Evolutionary conservation across 2,329 filamentous ascomycete species (phyloP).

Genomic region (Fusarium poae): DNA sequence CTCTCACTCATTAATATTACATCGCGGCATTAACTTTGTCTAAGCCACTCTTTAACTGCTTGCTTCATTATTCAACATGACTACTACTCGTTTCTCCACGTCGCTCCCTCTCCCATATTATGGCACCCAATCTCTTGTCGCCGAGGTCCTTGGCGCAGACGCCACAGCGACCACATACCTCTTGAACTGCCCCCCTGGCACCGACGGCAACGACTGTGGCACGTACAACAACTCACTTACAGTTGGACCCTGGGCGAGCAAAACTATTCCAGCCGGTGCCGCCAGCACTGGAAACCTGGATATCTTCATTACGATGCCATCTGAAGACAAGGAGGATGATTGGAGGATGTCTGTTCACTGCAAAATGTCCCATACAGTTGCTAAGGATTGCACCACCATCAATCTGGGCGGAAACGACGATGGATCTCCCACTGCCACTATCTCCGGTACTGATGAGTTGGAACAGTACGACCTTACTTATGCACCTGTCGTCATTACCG

Average conservation of each 20-base stretch:
- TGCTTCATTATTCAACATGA: not conserved
- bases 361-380: constrained; percentile 16
- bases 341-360: constrained; percentile 24
- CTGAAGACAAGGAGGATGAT: not conserved
- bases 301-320: constrained; percentile 16
- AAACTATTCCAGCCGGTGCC: constrained; percentile 14
- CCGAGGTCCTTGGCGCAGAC: constrained; percentile 22
- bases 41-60: rapidly evolving
- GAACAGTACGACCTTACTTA: not conserved
- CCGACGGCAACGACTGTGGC: constrained; percentile 17
- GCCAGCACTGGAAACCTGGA: constrained; percentile 21
- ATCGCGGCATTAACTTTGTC: not conserved
- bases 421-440: constrained; percentile 3
- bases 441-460: not conserved
- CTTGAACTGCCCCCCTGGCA: constrained; percentile 22
- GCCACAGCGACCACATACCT: constrained; percentile 21
- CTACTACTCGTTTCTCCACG: constrained; percentile 17
- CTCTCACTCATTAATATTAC: not conserved
- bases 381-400: constrained; percentile 6
- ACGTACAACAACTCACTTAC: constrained; percentile 18
- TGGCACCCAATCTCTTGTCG: not conserved
- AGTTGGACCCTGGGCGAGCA: constrained; percentile 18
- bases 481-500: constrained; percentile 9
- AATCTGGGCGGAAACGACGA: constrained; percentile 23
- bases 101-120: not conserved